Evolutionary conservation across 1,284 basidiomycete species (phyloP).

Genomic region (Sporisorium scitamineum): DNA sequence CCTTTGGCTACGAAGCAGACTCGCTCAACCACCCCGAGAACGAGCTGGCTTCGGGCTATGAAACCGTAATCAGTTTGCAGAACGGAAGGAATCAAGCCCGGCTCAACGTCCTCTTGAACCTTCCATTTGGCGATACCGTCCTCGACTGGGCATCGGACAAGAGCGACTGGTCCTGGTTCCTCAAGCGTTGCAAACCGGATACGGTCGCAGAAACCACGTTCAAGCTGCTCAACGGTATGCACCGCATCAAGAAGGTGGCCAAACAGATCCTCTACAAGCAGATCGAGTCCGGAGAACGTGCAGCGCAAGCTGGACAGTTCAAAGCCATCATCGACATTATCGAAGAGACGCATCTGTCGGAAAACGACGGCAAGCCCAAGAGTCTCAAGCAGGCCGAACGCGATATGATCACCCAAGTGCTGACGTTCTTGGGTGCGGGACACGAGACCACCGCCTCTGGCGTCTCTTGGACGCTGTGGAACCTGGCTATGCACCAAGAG

Average conservation of each 20-base stretch:
- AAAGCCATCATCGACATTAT: conserved; percentile 54
- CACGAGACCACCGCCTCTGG: conserved; percentile 75
- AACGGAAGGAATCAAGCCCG: conserved; percentile 53
- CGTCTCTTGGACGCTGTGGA: conserved; percentile 80
- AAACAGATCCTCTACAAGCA: conserved; percentile 56
- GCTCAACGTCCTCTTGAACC: conserved; percentile 56
- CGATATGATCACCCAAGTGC: conserved; percentile 55
- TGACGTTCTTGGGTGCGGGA: conserved; percentile 61
- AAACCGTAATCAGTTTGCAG: conserved; percentile 58
- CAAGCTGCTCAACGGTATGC: conserved; percentile 45
- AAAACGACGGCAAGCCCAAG: conserved; percentile 50
- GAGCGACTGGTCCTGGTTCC: conserved; percentile 17
- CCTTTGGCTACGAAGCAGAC: conserved; percentile 59
- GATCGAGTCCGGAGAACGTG: conserved; percentile 46
- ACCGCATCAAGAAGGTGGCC: conserved; percentile 52
- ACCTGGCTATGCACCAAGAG: conserved; percentile 74
- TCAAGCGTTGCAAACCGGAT: conserved; percentile 3
- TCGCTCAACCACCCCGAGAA: conserved; percentile 54
- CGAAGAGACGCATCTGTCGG: conserved; percentile 37
- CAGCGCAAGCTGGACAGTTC: conserved; percentile 13
- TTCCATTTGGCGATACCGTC: conserved; percentile 51
- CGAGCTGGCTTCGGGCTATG: conserved; percentile 61
- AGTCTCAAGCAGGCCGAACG: conserved; percentile 51
- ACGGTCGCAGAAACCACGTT: conserved; percentile 8
- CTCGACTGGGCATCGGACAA: conserved; percentile 29